Evolutionary conservation across 2,329 filamentous ascomycete genomes (phyloP).

Genomic region (Penicillium hesseltinei): DNA sequence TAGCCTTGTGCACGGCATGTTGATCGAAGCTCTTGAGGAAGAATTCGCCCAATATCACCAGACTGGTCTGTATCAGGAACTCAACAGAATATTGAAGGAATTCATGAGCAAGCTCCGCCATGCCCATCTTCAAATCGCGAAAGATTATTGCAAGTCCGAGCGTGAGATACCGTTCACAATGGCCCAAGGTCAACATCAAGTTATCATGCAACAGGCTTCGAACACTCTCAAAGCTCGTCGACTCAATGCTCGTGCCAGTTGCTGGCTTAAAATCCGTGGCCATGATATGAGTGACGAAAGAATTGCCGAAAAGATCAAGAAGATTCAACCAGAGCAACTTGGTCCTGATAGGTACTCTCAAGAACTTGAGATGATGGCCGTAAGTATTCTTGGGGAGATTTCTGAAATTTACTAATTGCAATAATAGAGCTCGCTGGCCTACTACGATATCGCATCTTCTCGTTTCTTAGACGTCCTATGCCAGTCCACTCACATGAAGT

Average conservation of each 20-base stretch:
- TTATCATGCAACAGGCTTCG: constrained; percentile 16
- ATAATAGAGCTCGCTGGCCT: constrained; percentile 34
- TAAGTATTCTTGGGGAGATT: constrained; percentile 22
- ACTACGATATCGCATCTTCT: constrained; percentile 41
- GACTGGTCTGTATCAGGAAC: constrained; percentile 35
- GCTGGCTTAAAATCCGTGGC: constrained; percentile 15
- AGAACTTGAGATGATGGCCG: constrained; percentile 45
- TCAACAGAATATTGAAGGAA: constrained; percentile 43
- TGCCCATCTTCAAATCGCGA: constrained; percentile 45
- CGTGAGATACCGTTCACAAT: constrained; percentile 58
- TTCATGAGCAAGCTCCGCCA: constrained; percentile 48
- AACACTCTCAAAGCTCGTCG: constrained; percentile 20
- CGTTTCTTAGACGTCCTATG: constrained; percentile 42
- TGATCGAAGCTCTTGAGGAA: constrained; percentile 49
- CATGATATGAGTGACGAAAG: constrained; percentile 15
- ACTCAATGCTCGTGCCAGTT: constrained; percentile 14
- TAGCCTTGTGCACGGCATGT: constrained; percentile 28
- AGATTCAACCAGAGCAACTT: constrained; percentile 28
- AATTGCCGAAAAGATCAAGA: constrained; percentile 21
- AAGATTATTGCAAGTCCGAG: constrained; percentile 55
- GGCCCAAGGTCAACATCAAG: constrained; percentile 26
- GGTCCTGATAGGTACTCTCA: constrained; percentile 35
- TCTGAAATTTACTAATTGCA: constrained; percentile 8
- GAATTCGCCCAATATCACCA: constrained; percentile 37
- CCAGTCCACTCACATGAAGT: constrained; percentile 36